These are phyloP conservation scores for Lactifluus piperatus DNA, from an alignment of 768 basidiomycete species.

Conservation along the genomic window DNA sequence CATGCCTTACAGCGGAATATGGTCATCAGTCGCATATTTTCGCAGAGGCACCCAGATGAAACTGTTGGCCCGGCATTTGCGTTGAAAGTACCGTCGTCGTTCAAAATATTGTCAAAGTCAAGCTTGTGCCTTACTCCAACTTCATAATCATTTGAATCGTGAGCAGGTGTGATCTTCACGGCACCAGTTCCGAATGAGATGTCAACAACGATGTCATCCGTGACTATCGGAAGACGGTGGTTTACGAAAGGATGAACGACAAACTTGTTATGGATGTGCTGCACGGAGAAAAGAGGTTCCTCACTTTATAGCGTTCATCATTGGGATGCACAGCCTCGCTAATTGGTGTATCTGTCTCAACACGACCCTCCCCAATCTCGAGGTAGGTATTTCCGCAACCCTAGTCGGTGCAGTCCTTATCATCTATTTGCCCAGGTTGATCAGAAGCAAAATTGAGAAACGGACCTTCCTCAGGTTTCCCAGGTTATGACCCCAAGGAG, in stretches of 20 bases:
- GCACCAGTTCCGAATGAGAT: slow-evolving; percentile 97
- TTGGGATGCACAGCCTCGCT: slow-evolving; percentile 95
- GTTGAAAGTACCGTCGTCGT: slow-evolving; percentile 95
- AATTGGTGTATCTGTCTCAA: slow-evolving; percentile 91
- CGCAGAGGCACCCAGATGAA: slow-evolving; percentile 39
- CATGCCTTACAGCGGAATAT: slow-evolving; percentile 56
- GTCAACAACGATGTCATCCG: slow-evolving; percentile 78
- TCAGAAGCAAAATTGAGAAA: slow-evolving; percentile 78
- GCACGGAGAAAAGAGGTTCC: neutral
- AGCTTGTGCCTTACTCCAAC: slow-evolving; percentile 83
- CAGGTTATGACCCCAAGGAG: slow-evolving; percentile 93
- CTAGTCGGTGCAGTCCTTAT: neutral
- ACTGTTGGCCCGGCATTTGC: slow-evolving; percentile 74
- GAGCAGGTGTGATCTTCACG: slow-evolving; percentile 97
- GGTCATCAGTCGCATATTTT: neutral
- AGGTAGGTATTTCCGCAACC: slow-evolving; percentile 41
- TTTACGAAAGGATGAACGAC: slow-evolving; percentile 82
- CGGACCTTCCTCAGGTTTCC: slow-evolving; percentile 81
- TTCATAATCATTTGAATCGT: slow-evolving; percentile 96
- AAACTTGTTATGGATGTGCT: slow-evolving; percentile 93
- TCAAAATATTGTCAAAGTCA: slow-evolving; percentile 88
- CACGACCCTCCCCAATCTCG: slow-evolving; percentile 95
- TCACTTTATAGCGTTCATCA: slow-evolving; percentile 77
- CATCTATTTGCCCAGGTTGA: slow-evolving; percentile 66
- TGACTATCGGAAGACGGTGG: slow-evolving; percentile 80